phyloP scores from a whole-genome alignment of 495 filamentous ascomycete genomes.

The Extremus antarcticus region DNA sequence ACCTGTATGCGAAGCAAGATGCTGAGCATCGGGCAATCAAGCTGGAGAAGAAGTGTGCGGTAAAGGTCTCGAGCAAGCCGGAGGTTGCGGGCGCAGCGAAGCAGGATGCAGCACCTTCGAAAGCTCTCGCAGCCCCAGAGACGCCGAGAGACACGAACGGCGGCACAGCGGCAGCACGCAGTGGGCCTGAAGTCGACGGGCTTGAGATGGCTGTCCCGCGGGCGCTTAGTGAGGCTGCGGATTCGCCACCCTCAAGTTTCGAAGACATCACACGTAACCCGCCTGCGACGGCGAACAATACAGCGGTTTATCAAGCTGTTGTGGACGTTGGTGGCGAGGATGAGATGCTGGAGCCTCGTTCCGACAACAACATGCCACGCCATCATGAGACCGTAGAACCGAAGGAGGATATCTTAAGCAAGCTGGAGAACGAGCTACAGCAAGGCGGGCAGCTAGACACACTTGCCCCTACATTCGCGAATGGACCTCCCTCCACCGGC shows the following conservation, averaged over 20 bases:
- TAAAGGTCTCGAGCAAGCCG: not conserved
- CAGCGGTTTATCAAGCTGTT: too few species aligned
- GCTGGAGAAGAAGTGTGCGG: not conserved
- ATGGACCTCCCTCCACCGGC: too few species aligned
- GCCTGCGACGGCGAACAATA: too few species aligned
- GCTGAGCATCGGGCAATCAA: conserved; percentile 15
- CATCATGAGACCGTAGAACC: not conserved
- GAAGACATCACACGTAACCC: too few species aligned
- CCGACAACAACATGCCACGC: too few species aligned
- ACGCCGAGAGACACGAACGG: not conserved
- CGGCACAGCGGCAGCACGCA: too few species aligned
- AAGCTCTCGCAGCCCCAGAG: not conserved
- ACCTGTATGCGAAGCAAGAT: conserved; percentile 40
- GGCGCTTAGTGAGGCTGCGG: too few species aligned
- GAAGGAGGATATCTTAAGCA: not conserved
- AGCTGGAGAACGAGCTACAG: not conserved
- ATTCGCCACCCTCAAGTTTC: too few species aligned
- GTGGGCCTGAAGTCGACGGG: not conserved
- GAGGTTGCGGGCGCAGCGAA: not conserved
- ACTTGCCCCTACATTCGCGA: too few species aligned
- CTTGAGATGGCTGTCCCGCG: not conserved
- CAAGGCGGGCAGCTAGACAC: not conserved
- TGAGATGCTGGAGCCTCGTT: too few species aligned
- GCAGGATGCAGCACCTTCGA: not conserved
- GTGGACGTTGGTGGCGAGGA: too few species aligned